Percentiles rank a stretch among this genome's conserved stretches.
phyloP scores from a whole-genome alignment of 768 basidiomycete genomes.

The Amanita fuliginea region DNA sequence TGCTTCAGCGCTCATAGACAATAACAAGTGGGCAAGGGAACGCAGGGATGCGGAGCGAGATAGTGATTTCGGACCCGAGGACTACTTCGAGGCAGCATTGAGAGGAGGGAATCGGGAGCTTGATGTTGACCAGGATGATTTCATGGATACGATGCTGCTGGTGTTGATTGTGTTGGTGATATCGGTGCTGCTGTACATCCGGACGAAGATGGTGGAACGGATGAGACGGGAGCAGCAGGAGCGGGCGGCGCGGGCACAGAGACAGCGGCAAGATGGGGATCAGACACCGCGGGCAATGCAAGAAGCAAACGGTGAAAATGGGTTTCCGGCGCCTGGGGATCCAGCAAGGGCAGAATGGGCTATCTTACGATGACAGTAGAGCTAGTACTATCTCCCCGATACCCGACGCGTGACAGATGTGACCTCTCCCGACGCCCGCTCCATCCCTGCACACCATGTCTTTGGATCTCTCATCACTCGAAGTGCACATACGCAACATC shows the following conservation, averaged over 20 bases:
- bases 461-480: conserved; percentile 42
- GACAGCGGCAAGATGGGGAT: conserved; percentile 27
- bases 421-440: not conserved
- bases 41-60: conserved; percentile 64
- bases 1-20: not conserved
- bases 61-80: conserved; percentile 69
- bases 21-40: conserved; percentile 62
- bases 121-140: conserved; percentile 59
- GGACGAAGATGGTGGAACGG: conserved; percentile 67
- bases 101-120: conserved; percentile 44
- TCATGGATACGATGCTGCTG: conserved; percentile 71
- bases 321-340: conserved; percentile 55
- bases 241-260: conserved; percentile 29
- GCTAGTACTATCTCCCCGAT: not conserved
- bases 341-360: conserved; percentile 59
- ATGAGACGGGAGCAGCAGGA: conserved; percentile 54
- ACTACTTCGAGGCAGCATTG: conserved; percentile 64
- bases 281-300: not conserved
- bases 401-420: not conserved
- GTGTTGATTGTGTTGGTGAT: conserved; percentile 64
- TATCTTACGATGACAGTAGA: conserved; percentile 33
- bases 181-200: conserved; percentile 65
- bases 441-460: conserved; percentile 24
- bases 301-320: conserved; percentile 20
- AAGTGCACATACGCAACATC: conserved; percentile 55